Evolutionary conservation across 2,329 filamentous ascomycete genomes (phyloP), one percentile per base, ranked within the genome.

Genomic region (Geosmithia putterillii): DNA sequence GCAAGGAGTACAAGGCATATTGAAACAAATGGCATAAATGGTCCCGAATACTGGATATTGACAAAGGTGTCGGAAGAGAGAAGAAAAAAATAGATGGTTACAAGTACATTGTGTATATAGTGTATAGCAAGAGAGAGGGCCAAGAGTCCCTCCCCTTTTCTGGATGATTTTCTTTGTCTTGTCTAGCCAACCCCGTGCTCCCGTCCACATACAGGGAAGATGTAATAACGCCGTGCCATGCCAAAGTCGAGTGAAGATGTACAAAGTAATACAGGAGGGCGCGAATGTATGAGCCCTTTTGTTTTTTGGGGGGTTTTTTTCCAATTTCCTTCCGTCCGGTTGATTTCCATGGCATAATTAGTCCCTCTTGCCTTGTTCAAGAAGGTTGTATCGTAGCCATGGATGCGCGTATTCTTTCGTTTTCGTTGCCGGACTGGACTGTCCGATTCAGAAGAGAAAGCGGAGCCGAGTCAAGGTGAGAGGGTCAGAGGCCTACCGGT

Each of bases 231-330:
- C 69, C 69, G 53, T 65, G 67, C 69, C 63, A 72, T 71, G 69
- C 68, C 59, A 57, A 59, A 66, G 60, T 67, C 65, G 67, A 71
- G 68, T 70, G 67, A 71, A 71, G 67, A 71, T 70, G 63, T 64
- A 64, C 60, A 63, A 32, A 57, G 55, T 59, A 45, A 56, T 61
- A 63, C 56, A 59, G 46, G 52, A 50, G 52, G 14, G n/a, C 28
- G 3, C 4, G 28, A 32, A 32, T 14, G 15, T 32, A 12, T 12
- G 28, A 2, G 5, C 10, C 9, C 19, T 32, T 17, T 28, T 7
- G 22, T n/a, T 25, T 23, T 41, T 20, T 10, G 9, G 38, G 38
- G 14, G 38, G 38, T 19, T 18, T 21, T 39, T n/a, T 39, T 39
- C 17, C 21, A n/a, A 7, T 36, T n/a, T n/a, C n/a, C n/a, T n/a